Percentiles rank a stretch among this genome's conserved stretches.
Conservation (phyloP, 2,329 filamentous ascomycete genomes). For the Neofusicoccum laricinum region DNA sequence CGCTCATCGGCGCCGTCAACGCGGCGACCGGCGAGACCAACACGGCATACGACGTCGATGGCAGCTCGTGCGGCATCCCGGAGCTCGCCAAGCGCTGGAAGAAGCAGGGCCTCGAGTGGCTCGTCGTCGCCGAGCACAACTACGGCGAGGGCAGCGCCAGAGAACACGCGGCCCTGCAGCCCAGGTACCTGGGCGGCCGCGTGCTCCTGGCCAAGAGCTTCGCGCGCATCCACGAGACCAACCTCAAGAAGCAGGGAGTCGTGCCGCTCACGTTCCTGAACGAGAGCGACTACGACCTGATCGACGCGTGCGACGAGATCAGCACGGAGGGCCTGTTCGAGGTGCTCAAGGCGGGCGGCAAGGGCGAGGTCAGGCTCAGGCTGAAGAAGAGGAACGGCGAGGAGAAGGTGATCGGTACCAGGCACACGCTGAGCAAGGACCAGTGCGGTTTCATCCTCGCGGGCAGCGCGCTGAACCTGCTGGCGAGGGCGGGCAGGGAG, state of each 20-base stretch:
- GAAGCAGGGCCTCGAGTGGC: conserved; percentile 70
- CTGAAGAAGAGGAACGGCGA: conserved; percentile 54
- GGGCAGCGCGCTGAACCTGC: conserved; percentile 86
- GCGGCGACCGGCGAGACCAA: conserved; percentile 91
- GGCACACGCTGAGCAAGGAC: conserved; percentile 83
- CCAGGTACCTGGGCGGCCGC: conserved; percentile 81
- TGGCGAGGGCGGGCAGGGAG: conserved; percentile 61
- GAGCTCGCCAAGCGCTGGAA: conserved; percentile 86
- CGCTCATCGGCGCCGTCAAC: conserved; percentile 90
- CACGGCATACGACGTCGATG: conserved; percentile 82
- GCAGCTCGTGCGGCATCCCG: conserved; percentile 73
- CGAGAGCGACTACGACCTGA: conserved; percentile 81
- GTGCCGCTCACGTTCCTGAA: conserved; percentile 89
- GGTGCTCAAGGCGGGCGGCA: conserved; percentile 73
- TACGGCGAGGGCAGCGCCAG: conserved; percentile 89
- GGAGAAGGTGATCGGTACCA: conserved; percentile 69
- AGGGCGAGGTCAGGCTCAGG: conserved; percentile 69
- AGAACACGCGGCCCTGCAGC: conserved; percentile 87
- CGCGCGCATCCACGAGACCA: conserved; percentile 91
- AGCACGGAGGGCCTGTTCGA: conserved; percentile 79
- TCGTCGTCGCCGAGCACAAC: conserved; percentile 96
- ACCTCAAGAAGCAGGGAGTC: conserved; percentile 95
- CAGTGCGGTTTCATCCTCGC: conserved; percentile 91
- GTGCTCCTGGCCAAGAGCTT: conserved; percentile 85
- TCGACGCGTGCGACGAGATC: conserved; percentile 80